Base-by-base conservation (phyloP, 148 eudicot species). In the Vaccinium darrowii region DNA sequence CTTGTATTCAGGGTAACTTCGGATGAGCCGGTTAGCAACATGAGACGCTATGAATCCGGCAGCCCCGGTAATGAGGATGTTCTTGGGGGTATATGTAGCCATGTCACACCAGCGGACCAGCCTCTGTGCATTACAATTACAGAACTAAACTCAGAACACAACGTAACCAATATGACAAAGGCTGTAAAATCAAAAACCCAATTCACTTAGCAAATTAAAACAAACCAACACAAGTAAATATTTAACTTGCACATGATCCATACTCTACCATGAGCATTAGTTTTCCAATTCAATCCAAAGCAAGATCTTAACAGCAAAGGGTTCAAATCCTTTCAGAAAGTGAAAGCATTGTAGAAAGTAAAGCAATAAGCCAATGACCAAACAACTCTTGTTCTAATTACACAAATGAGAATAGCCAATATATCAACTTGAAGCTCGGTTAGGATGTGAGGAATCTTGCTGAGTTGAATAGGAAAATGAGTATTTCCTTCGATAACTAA, bases 11-110 rank as follows among this genome's bases (percentile, higher is more conserved):
- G 92, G 91, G 84, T 92, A 91, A 84, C 49, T 90, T 39, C 91
- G 85, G 51, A 92, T 84, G 16, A 92, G 91, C 82, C 94, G 86
- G 76, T 92, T 92, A 75, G 92, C 94, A 51, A 92, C 92, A 90
- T 92, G 94, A 79, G 92, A 92, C 50, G 94, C 94, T 79, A 92
- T 92, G 80, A 92, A 92, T 71, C 94, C 92, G 49, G 94, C 94
- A 73, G 94, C 94, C n/a, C 94, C 94, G 27, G 94, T 92, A 52
- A 92, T 90, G 18, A 92, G 91, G 77, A 92, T 92, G 86, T 92
- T 92, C 88, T 92, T 92, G 9, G 94, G 94, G 12, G 88, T 84
- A 85, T 88, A 89, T 3, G 82, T 27, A 51, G 91, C 60, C 94
- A 92, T 92, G 15, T 60, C 67, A 39, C 39, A 83, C 30, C 78